phyloP scores from a whole-genome alignment of 2,329 filamentous ascomycete genomes.

The Tolypocladium capitatum region DNA sequence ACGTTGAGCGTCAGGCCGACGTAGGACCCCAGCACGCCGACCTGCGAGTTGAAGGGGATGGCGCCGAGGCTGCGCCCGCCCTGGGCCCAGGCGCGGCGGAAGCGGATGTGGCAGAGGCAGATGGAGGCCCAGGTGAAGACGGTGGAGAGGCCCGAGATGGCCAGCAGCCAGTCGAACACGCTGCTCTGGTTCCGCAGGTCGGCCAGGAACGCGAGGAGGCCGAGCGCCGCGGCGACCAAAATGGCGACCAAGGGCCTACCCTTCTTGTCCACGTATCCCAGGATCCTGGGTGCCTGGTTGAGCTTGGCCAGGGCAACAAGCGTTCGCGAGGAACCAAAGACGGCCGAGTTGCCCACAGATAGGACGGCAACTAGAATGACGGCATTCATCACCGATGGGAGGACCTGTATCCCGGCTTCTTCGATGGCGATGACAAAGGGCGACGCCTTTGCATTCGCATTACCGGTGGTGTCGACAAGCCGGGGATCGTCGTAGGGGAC shows the following conservation, averaged over 20 bases:
- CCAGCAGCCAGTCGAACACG: constrained; percentile 69
- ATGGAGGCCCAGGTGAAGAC: constrained; percentile 77
- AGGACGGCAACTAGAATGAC: constrained; percentile 85
- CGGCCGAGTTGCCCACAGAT: constrained; percentile 81
- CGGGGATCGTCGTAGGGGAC: constrained; percentile 58
- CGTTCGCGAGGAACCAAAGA: constrained; percentile 84
- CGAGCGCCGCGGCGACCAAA: constrained; percentile 48
- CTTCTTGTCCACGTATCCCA: constrained; percentile 70
- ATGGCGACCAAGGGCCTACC: constrained; percentile 72
- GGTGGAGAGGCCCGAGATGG: constrained; percentile 58
- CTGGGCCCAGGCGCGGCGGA: constrained; percentile 64
- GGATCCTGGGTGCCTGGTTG: constrained; percentile 61
- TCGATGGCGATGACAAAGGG: constrained; percentile 90
- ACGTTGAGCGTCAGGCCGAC: constrained; percentile 64
- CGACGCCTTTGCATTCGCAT: constrained; percentile 60
- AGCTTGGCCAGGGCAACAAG: constrained; percentile 83
- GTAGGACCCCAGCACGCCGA: constrained; percentile 69
- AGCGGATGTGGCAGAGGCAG: constrained; percentile 84
- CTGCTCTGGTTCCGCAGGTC: constrained; percentile 44
- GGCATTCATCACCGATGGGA: constrained; percentile 87
- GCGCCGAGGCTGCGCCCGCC: constrained; percentile 61
- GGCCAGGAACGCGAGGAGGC: constrained; percentile 63
- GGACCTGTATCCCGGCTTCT: constrained; percentile 65
- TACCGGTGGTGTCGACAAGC: constrained; percentile 42
- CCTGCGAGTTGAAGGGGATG: constrained; percentile 68